A percentile compares a stretch with the other conserved stretches of the same genome.
phyloP scores from a whole-genome alignment of 1,284 basidiomycete species.

The Cutaneotrichosporon mucoides region DNA sequence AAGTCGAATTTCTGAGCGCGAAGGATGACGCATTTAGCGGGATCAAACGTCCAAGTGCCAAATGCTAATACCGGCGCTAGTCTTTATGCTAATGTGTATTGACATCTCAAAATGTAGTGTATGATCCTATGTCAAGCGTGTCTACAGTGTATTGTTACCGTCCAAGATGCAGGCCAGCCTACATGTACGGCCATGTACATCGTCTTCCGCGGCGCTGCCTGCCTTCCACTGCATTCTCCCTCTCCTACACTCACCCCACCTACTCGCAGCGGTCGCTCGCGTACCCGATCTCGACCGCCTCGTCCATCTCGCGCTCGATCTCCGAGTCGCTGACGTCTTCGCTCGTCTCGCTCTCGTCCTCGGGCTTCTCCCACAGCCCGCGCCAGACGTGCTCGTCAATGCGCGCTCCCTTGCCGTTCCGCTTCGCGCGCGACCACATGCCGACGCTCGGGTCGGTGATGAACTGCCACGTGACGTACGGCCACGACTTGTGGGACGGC shows the following conservation, averaged over 20 bases:
- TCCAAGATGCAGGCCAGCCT: too few species aligned
- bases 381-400: conserved; percentile 42
- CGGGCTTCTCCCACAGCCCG: conserved; percentile 10
- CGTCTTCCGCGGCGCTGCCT: too few species aligned
- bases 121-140: too few species aligned
- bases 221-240: not conserved
- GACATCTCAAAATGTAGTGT: too few species aligned
- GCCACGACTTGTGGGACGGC: conserved; percentile 85
- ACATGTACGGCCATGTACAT: too few species aligned
- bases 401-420: conserved; percentile 38
- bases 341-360: conserved; percentile 6
- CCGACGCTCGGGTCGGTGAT: conserved; percentile 84
- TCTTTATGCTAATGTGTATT: not conserved
- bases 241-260: not conserved
- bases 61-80: not conserved
- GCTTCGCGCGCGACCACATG: conserved; percentile 54
- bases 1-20: too few species aligned
- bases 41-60: not conserved
- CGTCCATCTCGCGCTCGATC: conserved; percentile 22
- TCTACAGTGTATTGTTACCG: too few species aligned
- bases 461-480: conserved; percentile 89
- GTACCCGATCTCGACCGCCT: conserved; percentile 23
- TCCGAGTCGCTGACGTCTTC: conserved; percentile 10
- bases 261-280: conserved; percentile 13
- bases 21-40: not conserved